phyloP scores from a whole-genome alignment of 2,329 filamentous ascomycete species.

The Capronia coronata region DNA sequence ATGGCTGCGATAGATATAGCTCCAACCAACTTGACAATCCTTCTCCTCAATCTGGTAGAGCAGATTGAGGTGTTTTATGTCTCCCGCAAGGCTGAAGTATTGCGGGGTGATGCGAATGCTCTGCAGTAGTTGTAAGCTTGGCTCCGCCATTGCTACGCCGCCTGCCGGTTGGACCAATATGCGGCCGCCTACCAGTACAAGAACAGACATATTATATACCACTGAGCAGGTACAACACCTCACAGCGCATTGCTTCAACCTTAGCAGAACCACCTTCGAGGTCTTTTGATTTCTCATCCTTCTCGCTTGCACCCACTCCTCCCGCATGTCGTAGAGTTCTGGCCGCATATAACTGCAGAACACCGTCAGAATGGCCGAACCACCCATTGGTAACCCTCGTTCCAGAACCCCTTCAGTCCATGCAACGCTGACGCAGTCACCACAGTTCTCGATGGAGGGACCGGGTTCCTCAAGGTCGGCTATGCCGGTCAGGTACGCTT shows the following conservation, averaged over 20 bases:
- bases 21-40: no score
- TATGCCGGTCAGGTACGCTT: slow-evolving; percentile 75
- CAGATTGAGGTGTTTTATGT: no score
- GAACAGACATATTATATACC: no score
- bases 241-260: slow-evolving; percentile 5
- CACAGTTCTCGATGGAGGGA: slow-evolving; percentile 96
- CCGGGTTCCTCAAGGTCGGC: slow-evolving; percentile 98
- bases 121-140: not conserved
- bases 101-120: not conserved
- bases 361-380: slow-evolving; percentile 41
- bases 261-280: not conserved
- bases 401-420: slow-evolving; percentile 1
- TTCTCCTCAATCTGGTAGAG: no score
- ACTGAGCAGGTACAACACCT: not conserved
- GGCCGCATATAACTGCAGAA: not conserved
- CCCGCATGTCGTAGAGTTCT: not conserved
- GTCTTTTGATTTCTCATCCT: not conserved
- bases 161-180: not conserved
- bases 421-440: slow-evolving; percentile 29
- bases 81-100: not conserved
- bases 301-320: not conserved
- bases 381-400: slow-evolving; percentile 42
- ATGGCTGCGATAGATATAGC: no score
- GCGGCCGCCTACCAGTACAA: not conserved
- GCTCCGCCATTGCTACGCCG: not conserved